Base-by-base conservation (phyloP, 805 yeast genomes). In the Wickerhamiella lipophila region DNA sequence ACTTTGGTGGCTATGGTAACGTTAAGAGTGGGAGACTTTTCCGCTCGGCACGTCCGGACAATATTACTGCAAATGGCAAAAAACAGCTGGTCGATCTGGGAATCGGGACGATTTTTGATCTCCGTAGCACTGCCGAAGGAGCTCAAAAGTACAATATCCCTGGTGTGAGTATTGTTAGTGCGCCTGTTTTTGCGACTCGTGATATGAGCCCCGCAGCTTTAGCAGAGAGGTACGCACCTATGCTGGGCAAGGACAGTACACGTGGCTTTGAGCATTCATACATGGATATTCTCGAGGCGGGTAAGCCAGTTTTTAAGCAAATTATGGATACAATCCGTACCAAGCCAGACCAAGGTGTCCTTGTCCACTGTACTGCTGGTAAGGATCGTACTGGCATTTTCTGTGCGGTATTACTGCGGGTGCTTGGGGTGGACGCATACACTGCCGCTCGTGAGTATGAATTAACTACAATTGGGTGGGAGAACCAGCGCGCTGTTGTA, bases 361-460 rank as follows among this genome's bases (percentile, higher is more conserved):
- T 81, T 7, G 76, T 79, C 61, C 89, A 83, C 60, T 85, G 94
- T 64, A 76, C 88, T 3, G 89, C 89, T 1, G 95, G 95, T 1
- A 85, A 84, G 61, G 95, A 85, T 60, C 72, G 94, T 39, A 84
- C 95, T 0, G 95, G 94, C 0, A 70, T 84, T 9, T 60, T 82
- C 53, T 74, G 79, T 2, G 82, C 84, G 78, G 62, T 84, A 51
- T 66, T 84, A 3, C 68, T 84, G 40, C 64, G 76, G 18, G 60
- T 83, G 5, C 65, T 75, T 3, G 88, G 83, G 0, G 83, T 84
- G 2, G 85, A 81, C 51, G 68, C 70, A 11, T 75, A 76, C 54
- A 75, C 78, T 0, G 70, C 84, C 30, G 77, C 85, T 1, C 73
- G 78, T 54, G 95, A 85, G 58, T 86, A 83, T 58, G 92, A 81